Evolutionary conservation across 768 basidiomycete species (phyloP).

Genomic region (Lactifluus pinguis): DNA sequence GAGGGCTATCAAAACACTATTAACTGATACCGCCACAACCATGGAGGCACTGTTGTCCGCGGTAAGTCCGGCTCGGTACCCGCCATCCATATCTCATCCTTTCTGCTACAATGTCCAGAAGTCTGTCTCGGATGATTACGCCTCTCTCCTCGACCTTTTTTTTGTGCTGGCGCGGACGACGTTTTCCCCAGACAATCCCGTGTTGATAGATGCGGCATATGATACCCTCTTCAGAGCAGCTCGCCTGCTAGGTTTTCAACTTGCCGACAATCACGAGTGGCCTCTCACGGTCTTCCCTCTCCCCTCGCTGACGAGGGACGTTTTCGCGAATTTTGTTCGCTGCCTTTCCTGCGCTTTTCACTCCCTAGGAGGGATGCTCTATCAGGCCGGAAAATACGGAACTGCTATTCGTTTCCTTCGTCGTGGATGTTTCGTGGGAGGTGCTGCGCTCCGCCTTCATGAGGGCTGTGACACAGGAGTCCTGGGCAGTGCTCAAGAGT

Average conservation of each 20-base stretch:
- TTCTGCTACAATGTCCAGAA: slow-evolving; percentile 1
- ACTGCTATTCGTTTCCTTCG: slow-evolving; percentile 60
- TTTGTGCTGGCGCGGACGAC: slow-evolving; percentile 44
- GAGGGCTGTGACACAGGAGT: neutral
- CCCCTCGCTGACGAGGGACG: neutral
- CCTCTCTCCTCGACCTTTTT: slow-evolving; percentile 43
- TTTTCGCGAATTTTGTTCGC: slow-evolving; percentile 46
- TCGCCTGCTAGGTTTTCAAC: slow-evolving; percentile 21
- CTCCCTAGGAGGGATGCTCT: slow-evolving; percentile 60
- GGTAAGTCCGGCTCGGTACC: neutral
- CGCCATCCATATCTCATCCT: neutral
- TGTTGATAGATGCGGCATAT: slow-evolving; percentile 40
- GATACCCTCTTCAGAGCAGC: slow-evolving; percentile 39
- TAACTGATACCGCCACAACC: slow-evolving; percentile 27
- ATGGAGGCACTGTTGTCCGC: neutral
- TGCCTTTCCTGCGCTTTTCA: slow-evolving; percentile 68
- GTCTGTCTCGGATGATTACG: slow-evolving; percentile 29
- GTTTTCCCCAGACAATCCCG: slow-evolving; percentile 33
- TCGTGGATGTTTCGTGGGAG: slow-evolving; percentile 50
- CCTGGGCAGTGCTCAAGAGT: slow-evolving; percentile 23
- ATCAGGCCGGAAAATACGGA: slow-evolving; percentile 51
- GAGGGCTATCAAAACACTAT: slow-evolving; percentile 23
- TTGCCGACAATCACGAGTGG: neutral
- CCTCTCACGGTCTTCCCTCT: neutral
- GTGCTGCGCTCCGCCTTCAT: slow-evolving; percentile 30